Evolutionary conservation across 2,329 filamentous ascomycete species (phyloP).

Genomic region (Beauveria sp.): DNA sequence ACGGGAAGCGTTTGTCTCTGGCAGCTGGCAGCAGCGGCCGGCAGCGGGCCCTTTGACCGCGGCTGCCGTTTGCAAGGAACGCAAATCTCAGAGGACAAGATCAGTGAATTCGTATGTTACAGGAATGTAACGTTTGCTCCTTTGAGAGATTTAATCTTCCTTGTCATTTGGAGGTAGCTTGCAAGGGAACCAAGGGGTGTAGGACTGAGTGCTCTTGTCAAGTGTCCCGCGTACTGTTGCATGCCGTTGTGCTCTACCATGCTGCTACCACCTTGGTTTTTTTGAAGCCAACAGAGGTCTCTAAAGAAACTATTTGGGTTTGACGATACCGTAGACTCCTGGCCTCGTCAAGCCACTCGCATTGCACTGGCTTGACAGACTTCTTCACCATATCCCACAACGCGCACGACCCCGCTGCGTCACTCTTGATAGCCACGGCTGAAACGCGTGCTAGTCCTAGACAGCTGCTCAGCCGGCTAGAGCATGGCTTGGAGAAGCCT

Average conservation of each 20-base stretch:
- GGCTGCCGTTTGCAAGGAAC: not conserved
- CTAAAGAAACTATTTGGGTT: slow-evolving; percentile 28
- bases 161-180: no score
- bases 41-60: not conserved
- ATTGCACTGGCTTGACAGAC: slow-evolving; percentile 43
- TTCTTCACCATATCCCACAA: slow-evolving; percentile 49
- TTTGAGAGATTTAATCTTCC: no score
- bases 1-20: not conserved
- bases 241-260: not conserved
- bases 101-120: not conserved
- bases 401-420: slow-evolving; percentile 48
- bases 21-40: not conserved
- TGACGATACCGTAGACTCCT: slow-evolving; percentile 20
- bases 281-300: slow-evolving; percentile 29
- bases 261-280: slow-evolving; percentile 12
- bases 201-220: not conserved
- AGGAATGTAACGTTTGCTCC: no score
- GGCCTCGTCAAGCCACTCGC: slow-evolving; percentile 41
- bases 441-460: slow-evolving; percentile 58
- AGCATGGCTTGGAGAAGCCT: slow-evolving; percentile 53
- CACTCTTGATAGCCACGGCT: slow-evolving; percentile 50
- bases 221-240: not conserved
- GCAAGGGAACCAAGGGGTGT: not conserved
- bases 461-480: slow-evolving; percentile 46
- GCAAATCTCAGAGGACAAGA: not conserved